phyloP scores from a whole-genome alignment of 2,329 filamentous ascomycete species.

The Phaeophleospora eucalypticola region DNA sequence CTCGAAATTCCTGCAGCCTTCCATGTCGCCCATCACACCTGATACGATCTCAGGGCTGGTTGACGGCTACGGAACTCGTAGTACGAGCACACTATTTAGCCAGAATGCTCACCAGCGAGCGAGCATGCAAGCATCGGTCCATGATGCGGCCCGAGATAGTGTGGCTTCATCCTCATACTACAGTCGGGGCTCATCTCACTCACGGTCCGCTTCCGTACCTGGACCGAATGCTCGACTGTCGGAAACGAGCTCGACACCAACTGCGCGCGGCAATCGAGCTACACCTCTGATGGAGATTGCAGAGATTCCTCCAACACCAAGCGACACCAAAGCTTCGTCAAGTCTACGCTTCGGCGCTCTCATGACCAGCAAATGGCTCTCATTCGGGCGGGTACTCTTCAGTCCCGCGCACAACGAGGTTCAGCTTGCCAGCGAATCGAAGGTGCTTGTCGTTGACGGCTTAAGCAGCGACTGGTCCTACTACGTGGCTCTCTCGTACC shows the following conservation, averaged over 20 bases:
- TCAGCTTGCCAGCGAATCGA: conserved; percentile 52
- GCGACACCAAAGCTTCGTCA: conserved; percentile 17
- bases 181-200: conserved; percentile 29
- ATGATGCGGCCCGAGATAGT: conserved; percentile 15
- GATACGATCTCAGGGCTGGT: conserved; percentile 53
- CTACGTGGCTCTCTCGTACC: conserved; percentile 77
- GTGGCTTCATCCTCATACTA: conserved; percentile 20
- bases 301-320: conserved; percentile 26
- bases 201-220: conserved; percentile 28
- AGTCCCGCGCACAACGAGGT: conserved; percentile 73
- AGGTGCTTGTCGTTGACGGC: conserved; percentile 75
- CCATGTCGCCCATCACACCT: conserved; percentile 39
- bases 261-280: conserved; percentile 42
- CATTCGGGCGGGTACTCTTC: conserved; percentile 78
- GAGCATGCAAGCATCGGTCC: conserved; percentile 10
- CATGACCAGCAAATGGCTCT: conserved; percentile 84
- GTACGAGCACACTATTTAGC: conserved; percentile 31
- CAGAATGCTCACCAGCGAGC: conserved; percentile 7
- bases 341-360: conserved; percentile 72
- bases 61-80: conserved; percentile 47
- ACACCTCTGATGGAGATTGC: conserved; percentile 53
- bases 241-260: conserved; percentile 16
- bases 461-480: conserved; percentile 90
- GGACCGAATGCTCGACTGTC: conserved; percentile 20
- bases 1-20: conserved; percentile 28